These are phyloP conservation scores for Ophiostoma pallidulum DNA, from an alignment of 2,329 filamentous ascomycete genomes.

Conservation along the genomic window DNA sequence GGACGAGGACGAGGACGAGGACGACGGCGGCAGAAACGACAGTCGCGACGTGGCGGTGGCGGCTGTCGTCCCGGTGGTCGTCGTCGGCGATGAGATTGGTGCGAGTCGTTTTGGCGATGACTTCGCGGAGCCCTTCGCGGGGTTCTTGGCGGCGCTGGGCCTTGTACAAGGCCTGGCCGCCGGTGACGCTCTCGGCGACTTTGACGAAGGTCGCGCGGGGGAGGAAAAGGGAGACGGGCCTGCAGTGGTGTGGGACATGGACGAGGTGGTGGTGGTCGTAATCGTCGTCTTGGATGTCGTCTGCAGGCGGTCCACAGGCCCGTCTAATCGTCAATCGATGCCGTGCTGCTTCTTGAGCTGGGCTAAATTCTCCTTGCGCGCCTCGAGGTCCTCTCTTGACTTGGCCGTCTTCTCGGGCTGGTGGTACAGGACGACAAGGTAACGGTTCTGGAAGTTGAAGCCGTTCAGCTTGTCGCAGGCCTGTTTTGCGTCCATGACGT, in stretches of 20 bases:
- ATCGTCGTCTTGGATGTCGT: conserved; percentile 18
- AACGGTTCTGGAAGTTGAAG: conserved; percentile 99
- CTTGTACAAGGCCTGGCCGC: conserved; percentile 8
- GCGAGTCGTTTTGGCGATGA: conserved; percentile 2
- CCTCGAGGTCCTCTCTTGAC: conserved; percentile 87
- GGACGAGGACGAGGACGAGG: not conserved
- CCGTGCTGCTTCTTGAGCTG: conserved; percentile 95
- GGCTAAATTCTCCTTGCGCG: conserved; percentile 94
- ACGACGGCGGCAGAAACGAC: too few species aligned
- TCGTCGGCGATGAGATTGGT: not conserved
- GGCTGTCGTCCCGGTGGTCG: conserved; percentile 4
- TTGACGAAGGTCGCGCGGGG: conserved; percentile 24
- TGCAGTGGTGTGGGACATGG: conserved; percentile 38
- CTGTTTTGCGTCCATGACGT: conserved; percentile 97
- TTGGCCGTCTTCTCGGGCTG: conserved; percentile 61
- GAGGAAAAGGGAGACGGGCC: conserved; percentile 49
- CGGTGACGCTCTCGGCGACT: conserved; percentile 20
- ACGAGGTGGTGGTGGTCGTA: not conserved
- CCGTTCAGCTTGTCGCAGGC: conserved; percentile 99
- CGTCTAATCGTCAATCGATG: conserved; percentile 89
- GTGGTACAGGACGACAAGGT: conserved; percentile 71
- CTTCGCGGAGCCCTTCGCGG: conserved; percentile 1
- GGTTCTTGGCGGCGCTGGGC: conserved; percentile 30
- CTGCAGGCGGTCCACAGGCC: conserved; percentile 49
- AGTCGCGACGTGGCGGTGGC: conserved; percentile 20